Evolutionary conservation across 78 protist genomes (phyloP), one percentile per base, ranked within the genome.

Genomic region (Cyanophora paradoxa): DNA sequence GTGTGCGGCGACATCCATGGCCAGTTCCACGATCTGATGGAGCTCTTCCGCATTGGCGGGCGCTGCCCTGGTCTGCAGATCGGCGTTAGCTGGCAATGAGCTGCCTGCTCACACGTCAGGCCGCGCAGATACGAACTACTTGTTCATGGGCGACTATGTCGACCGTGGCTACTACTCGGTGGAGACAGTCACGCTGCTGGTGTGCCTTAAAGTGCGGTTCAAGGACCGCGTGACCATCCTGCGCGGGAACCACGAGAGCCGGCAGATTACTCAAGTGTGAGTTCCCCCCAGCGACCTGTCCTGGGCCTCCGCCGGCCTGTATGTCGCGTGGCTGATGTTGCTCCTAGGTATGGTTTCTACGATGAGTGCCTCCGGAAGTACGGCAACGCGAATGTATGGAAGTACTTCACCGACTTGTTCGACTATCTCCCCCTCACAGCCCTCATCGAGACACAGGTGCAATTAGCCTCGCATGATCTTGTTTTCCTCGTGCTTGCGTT

Each of bases 1-100:
- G 92, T 96, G 8, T 86, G 92, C 57, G 99, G 99, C 16, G 99
- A 96, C 74, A 86, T 94, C 20, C 98, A 92, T 64, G 96, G 95
- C 17, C 98, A 95, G 76, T 93, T 88, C 78, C 87, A 89, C 80
- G 99, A 97, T 26, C 85, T 97, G 30, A 65, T 91, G 69, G 96
- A 94, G 72, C 81, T 97, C 41, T 97, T 97, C 59, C 54, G 69
- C 30, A 88, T 93, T 52, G 96, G 96, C 2, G 99, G 99, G 8
- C 37, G 19, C 2, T 28, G 39, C 41, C 71, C 52, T 46, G n/a
- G 10, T 46, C 52, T 46, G 10, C 61, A 13, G 22, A 6, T 42
- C 22, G 22, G 28, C 54, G 3, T 46, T 46, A 16, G 28, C 13
- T 24, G 19, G 19, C 54, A 19, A 46, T 24, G 28, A 19, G 3